Evolutionary conservation across 805 yeast species (phyloP).

Genomic region (Pichia insulana): DNA sequence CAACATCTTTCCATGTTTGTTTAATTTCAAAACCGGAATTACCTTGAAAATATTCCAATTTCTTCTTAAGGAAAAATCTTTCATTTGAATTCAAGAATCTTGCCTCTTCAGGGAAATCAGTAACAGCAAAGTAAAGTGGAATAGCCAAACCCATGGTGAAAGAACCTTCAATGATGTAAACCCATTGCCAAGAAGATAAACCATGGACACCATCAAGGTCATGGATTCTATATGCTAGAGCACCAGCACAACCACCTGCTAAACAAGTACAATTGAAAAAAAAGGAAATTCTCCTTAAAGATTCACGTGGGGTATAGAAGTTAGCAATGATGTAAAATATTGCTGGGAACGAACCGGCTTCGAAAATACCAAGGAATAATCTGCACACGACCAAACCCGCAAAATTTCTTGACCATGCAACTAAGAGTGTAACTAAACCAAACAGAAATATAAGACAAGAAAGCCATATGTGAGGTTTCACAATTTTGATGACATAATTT

Average conservation of each 20-base stretch:
- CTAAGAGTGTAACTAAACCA: conserved; percentile 54
- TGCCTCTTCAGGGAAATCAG: conserved; percentile 69
- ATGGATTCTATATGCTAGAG: conserved; percentile 56
- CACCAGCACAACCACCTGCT: conserved; percentile 74
- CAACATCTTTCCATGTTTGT: conserved; percentile 37
- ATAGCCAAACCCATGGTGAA: conserved; percentile 29
- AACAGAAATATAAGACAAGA: conserved; percentile 48
- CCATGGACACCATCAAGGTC: conserved; percentile 42
- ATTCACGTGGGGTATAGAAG: conserved; percentile 56
- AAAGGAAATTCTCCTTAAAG: conserved; percentile 58
- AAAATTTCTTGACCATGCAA: conserved; percentile 53
- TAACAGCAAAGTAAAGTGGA: conserved; percentile 36
- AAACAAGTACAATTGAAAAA: conserved; percentile 65
- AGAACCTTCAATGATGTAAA: conserved; percentile 33
- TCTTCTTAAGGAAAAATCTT: conserved; percentile 43
- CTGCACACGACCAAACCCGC: conserved; percentile 55
- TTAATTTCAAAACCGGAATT: conserved; percentile 42
- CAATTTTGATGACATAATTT: conserved; percentile 48
- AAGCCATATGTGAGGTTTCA: conserved; percentile 60
- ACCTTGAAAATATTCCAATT: conserved; percentile 45
- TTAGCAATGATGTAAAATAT: conserved; percentile 61
- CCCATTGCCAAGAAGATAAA: conserved; percentile 36
- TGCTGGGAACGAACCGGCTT: conserved; percentile 68
- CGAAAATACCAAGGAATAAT: conserved; percentile 57
- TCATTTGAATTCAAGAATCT: conserved; percentile 45